These are phyloP conservation scores for Moesziomyces parantarcticus DNA, from an alignment of 1,284 basidiomycete species.

Conservation along the genomic window DNA sequence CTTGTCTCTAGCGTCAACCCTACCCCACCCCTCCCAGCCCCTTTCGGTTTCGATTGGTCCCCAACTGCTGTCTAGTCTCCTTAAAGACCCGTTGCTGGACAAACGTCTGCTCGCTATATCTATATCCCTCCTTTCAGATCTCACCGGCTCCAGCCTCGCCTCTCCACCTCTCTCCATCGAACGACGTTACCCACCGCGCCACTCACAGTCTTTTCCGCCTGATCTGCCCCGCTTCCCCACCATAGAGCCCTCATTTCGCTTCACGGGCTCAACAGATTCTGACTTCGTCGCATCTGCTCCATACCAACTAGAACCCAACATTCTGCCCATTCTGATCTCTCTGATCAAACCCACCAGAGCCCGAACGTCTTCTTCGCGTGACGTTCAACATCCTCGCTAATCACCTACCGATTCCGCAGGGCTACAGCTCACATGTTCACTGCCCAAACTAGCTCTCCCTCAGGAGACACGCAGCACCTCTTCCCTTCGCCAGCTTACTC, in stretches of 20 bases:
- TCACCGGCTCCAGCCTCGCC: background rate
- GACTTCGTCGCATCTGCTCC: background rate
- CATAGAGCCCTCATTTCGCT: too few species aligned
- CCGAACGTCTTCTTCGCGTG: constrained; percentile 3
- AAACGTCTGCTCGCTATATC: constrained; percentile 7
- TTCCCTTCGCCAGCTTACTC: constrained; percentile 54
- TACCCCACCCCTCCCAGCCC: constrained; percentile 7
- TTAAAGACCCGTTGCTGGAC: background rate
- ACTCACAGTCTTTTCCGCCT: background rate
- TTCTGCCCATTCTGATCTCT: background rate
- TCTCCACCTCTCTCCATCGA: background rate
- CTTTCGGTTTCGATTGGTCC: constrained; percentile 14
- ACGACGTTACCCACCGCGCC: background rate
- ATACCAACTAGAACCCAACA: background rate
- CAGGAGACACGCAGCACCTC: constrained; percentile 33
- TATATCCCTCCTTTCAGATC: background rate
- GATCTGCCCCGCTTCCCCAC: background rate
- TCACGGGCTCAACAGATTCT: background rate
- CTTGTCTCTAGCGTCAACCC: constrained; percentile 1
- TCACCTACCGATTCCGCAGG: background rate
- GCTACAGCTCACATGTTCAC: constrained; percentile 35
- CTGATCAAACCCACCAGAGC: background rate
- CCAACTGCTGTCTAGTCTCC: background rate
- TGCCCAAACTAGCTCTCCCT: constrained; percentile 37
- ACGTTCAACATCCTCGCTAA: background rate